Conservation (phyloP, 441 rosid genomes). For the Pelargonium exstipulatum region DNA sequence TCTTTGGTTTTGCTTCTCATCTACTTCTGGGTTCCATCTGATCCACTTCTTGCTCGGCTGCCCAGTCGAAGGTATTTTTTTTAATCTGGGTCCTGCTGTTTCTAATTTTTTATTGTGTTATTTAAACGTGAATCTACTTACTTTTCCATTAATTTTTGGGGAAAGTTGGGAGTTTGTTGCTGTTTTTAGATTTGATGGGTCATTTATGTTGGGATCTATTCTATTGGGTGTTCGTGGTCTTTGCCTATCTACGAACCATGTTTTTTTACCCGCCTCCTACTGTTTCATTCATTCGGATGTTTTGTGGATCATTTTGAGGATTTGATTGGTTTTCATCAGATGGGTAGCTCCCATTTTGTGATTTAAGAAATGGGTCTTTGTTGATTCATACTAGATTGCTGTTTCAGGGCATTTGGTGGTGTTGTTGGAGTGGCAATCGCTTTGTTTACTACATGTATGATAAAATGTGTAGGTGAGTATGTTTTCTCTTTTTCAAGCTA, state of each 20-base stretch:
- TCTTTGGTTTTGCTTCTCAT: slow-evolving; percentile 18
- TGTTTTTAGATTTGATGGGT: slow-evolving; percentile 8
- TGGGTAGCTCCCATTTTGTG: slow-evolving; percentile 8
- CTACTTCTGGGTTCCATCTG: slow-evolving; percentile 23
- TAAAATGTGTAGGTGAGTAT: too few species aligned
- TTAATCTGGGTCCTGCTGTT: slow-evolving; percentile 32
- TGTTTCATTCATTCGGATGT: neutral
- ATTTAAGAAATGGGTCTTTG: neutral
- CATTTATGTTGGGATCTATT: slow-evolving; percentile 1
- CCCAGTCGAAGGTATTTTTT: slow-evolving; percentile 32
- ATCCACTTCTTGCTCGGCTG: slow-evolving; percentile 17
- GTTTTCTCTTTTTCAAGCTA: neutral
- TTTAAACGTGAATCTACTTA: neutral
- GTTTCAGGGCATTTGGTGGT: neutral
- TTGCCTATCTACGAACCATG: neutral
- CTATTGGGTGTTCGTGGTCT: neutral
- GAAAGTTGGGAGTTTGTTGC: neutral
- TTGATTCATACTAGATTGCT: neutral
- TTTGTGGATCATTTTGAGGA: slow-evolving; percentile 14
- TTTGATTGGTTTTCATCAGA: slow-evolving; percentile 1
- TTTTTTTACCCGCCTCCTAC: neutral
- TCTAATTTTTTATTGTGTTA: neutral
- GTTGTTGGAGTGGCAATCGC: neutral
- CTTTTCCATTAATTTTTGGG: neutral
- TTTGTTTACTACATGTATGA: too few species aligned